Evolutionary conservation across 2,329 filamentous ascomycete species (phyloP).

Genomic region (Diaporthe ampelina): DNA sequence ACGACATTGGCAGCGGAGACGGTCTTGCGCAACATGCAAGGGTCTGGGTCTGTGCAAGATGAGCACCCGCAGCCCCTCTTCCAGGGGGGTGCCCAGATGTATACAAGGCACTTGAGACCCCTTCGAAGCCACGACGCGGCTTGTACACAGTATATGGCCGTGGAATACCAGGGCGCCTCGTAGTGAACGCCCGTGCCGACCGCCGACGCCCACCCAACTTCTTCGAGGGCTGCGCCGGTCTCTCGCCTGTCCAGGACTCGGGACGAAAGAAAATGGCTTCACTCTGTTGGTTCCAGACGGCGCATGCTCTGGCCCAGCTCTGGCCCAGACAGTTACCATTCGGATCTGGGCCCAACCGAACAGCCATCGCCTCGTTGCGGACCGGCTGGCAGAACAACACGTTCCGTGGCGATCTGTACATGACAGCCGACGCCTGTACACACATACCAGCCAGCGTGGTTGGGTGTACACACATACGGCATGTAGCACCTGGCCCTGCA

Average conservation of each 20-base stretch:
- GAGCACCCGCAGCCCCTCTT: constrained; percentile 34
- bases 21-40: constrained; percentile 38
- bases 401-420: constrained; percentile 15
- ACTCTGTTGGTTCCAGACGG: not conserved
- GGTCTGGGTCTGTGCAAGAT: constrained; percentile 36
- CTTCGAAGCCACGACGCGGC: not conserved
- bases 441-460: constrained; percentile 20
- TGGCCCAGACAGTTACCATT: constrained; percentile 6
- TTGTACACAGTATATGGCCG: constrained; percentile 13
- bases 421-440: constrained; percentile 12
- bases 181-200: constrained; percentile 3
- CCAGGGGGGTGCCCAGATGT: constrained; percentile 26
- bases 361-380: constrained; percentile 4
- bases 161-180: not conserved
- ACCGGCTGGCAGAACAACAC: not conserved
- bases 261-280: constrained; percentile 2
- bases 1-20: constrained; percentile 36
- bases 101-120: constrained; percentile 10
- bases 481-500: constrained; percentile 32
- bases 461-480: constrained; percentile 23
- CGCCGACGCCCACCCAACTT: constrained; percentile 11
- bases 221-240: constrained; percentile 6
- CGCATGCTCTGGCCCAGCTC: constrained; percentile 10
- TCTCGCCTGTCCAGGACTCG: not conserved
- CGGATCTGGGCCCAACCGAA: constrained; percentile 25